Evolutionary conservation across 306 rosid species (phyloP).

Genomic region (Adenanthera pavonina): DNA sequence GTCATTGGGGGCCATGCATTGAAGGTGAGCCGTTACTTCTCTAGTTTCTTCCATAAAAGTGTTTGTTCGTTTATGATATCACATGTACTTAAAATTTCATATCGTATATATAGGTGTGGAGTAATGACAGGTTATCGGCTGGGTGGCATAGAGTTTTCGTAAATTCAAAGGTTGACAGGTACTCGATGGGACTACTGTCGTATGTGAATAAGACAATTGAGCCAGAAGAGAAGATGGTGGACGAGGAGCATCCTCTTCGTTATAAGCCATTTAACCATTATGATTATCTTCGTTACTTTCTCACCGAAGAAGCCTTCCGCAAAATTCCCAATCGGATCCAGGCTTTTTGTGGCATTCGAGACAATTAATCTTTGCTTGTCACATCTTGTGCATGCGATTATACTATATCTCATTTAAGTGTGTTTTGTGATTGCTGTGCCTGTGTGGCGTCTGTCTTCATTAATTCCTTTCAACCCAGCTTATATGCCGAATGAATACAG

Average conservation of each 20-base stretch:
- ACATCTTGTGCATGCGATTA: too few species aligned
- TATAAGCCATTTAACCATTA: slow-evolving; percentile 46
- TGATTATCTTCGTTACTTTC: slow-evolving; percentile 39
- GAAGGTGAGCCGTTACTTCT: neutral
- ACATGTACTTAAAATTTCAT: too few species aligned
- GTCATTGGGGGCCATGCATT: slow-evolving; percentile 44
- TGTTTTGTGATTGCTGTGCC: too few species aligned
- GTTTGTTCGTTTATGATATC: too few species aligned
- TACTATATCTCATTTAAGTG: too few species aligned
- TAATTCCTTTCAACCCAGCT: too few species aligned
- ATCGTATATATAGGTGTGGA: slow-evolving; percentile 33
- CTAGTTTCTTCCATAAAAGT: too few species aligned
- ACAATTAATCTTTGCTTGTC: neutral
- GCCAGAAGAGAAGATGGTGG: slow-evolving; percentile 37
- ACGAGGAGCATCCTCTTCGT: slow-evolving; percentile 35
- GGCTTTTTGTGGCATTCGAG: slow-evolving; percentile 43
- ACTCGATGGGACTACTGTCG: slow-evolving; percentile 37
- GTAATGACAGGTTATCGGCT: slow-evolving; percentile 39
- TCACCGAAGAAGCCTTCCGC: slow-evolving; percentile 29
- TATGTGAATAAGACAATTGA: slow-evolving; percentile 31
- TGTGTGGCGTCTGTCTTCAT: too few species aligned
- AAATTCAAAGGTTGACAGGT: slow-evolving; percentile 33
- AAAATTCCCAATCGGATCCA: slow-evolving; percentile 26
- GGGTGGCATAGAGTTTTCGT: slow-evolving; percentile 32
- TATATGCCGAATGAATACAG: too few species aligned